Evolutionary conservation across 2,329 filamentous ascomycete species (phyloP).

Genomic region (Ceratocystis ficicola): DNA sequence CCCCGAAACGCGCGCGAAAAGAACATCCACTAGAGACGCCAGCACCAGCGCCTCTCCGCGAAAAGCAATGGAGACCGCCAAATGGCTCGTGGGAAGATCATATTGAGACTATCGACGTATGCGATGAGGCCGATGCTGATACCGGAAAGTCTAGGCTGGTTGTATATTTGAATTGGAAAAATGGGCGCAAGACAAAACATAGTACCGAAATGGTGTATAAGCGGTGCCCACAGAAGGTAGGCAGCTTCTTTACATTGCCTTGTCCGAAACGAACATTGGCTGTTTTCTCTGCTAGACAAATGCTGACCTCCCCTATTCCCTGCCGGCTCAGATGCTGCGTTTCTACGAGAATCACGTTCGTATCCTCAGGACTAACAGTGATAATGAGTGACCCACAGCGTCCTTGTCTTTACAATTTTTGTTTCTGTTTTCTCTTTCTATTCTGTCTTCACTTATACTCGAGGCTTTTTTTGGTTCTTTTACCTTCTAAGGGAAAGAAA

Average conservation of each 20-base stretch:
- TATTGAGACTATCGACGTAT: constrained; percentile 57
- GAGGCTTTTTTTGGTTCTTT: too few relatives aligned
- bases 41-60: constrained; percentile 31
- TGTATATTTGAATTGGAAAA: constrained; percentile 63
- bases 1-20: constrained; percentile 36
- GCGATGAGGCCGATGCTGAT: constrained; percentile 50
- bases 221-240: constrained; percentile 66
- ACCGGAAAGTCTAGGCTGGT: constrained; percentile 35
- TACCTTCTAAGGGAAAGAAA: too few relatives aligned
- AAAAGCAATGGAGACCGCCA: constrained; percentile 48
- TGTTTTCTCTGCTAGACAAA: not conserved
- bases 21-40: constrained; percentile 40
- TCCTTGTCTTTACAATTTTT: too few relatives aligned
- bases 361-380: constrained; percentile 32
- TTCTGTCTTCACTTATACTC: too few relatives aligned
- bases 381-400: not conserved
- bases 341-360: constrained; percentile 49
- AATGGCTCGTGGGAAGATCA: constrained; percentile 66
- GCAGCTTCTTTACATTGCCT: constrained; percentile 19
- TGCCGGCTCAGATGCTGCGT: constrained; percentile 39
- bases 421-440: too few relatives aligned
- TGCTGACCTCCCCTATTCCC: not conserved
- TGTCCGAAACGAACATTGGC: not conserved
- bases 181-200: constrained; percentile 62
- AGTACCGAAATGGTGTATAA: constrained; percentile 55